Percentiles rank a stretch among this genome's conserved stretches.
Conservation (phyloP, 805 yeast species). For the Ascoidea tarda region DNA sequence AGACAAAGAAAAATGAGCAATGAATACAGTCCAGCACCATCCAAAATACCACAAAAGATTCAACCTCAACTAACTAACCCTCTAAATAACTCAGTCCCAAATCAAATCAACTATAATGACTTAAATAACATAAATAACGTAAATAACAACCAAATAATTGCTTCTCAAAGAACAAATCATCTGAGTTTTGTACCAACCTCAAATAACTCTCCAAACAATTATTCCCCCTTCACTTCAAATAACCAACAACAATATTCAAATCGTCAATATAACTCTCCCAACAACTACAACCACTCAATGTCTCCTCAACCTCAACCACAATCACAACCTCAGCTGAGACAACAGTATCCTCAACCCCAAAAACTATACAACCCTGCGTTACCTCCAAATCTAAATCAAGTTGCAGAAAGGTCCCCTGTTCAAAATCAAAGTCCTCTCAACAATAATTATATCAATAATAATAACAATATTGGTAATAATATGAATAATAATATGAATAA, state of each 20-base stretch:
- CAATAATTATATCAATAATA: conserved; percentile 10
- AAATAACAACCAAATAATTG: too few relatives aligned
- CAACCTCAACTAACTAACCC: neutral
- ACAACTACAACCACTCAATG: neutral
- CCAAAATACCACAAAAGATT: neutral
- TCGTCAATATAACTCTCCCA: neutral
- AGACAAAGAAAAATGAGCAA: too few relatives aligned
- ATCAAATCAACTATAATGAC: too few relatives aligned
- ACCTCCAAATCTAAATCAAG: conserved; percentile 5
- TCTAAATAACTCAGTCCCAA: neutral
- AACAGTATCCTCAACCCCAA: conserved; percentile 9
- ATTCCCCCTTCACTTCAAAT: neutral
- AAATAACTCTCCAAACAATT: neutral
- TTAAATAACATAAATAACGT: too few relatives aligned
- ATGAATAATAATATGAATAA: neutral
- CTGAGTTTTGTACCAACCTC: neutral
- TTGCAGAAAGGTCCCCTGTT: neutral
- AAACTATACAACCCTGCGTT: conserved; percentile 4
- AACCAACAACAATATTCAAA: neutral
- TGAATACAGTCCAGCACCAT: too few relatives aligned
- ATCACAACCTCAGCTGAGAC: conserved; percentile 3
- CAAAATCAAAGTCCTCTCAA: conserved; percentile 11
- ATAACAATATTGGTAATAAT: conserved; percentile 15
- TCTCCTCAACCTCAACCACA: conserved; percentile 3
- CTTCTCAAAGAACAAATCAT: neutral